These are phyloP conservation scores for Penicillium angulare DNA, from an alignment of 495 filamentous ascomycete genomes.

Conservation along the genomic window DNA sequence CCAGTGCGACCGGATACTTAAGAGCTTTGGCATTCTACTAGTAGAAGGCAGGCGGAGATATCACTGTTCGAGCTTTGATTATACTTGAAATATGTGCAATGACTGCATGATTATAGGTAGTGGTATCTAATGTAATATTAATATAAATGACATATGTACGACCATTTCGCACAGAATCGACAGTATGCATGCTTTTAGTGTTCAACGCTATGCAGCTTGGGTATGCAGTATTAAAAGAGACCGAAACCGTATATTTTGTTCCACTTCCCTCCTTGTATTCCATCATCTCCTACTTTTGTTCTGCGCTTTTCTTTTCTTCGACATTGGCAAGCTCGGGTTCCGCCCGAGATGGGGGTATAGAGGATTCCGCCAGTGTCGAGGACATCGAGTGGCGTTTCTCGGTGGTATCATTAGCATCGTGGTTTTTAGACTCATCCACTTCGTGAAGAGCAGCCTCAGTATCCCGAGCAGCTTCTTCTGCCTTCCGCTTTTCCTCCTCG, in stretches of 20 bases:
- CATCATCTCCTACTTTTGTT: not conserved
- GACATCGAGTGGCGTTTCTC: slow-evolving; percentile 15
- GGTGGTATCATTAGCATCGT: not conserved
- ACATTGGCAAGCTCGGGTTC: slow-evolving; percentile 1
- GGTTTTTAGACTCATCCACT: not conserved
- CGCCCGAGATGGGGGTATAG: slow-evolving; percentile 16
- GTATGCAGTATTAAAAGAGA: not conserved
- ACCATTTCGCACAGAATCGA: no score
- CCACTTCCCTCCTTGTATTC: not conserved
- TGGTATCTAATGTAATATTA: not conserved
- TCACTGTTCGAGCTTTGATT: no score
- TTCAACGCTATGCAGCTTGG: slow-evolving; percentile 12
- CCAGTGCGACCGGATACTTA: no score
- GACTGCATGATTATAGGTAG: not conserved
- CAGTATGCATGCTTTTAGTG: slow-evolving; percentile 9
- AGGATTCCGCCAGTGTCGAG: slow-evolving; percentile 22
- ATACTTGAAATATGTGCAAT: no score
- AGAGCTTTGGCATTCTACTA: no score
- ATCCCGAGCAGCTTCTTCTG: slow-evolving; percentile 18
- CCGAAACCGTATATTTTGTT: no score
- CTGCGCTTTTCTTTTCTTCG: slow-evolving; percentile 3
- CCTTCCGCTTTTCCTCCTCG: slow-evolving; percentile 28
- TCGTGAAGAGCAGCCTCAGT: slow-evolving; percentile 16
- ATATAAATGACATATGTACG: not conserved
- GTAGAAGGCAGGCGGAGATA: no score